phyloP scores from a whole-genome alignment of 805 yeast species.

The Candida dajiaensis region DNA sequence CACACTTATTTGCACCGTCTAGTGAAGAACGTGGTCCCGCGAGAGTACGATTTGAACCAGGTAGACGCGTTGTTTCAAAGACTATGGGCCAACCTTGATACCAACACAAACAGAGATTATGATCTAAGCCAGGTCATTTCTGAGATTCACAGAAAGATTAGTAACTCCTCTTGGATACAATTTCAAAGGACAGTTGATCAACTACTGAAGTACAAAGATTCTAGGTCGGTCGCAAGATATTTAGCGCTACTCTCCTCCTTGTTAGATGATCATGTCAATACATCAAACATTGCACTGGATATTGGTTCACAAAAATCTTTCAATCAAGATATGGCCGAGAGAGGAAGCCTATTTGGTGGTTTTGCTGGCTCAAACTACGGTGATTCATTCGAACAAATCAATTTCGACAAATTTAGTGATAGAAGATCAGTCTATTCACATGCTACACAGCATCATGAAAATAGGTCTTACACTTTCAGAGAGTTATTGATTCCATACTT shows the following conservation, averaged over 20 bases:
- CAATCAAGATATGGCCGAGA: not conserved
- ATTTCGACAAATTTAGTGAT: constrained; percentile 31
- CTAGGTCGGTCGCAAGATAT: constrained; percentile 31
- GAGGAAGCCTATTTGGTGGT: constrained; percentile 1
- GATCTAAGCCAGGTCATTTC: constrained; percentile 1
- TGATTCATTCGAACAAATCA: constrained; percentile 31
- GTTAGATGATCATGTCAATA: not conserved
- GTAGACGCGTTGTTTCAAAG: constrained; percentile 14
- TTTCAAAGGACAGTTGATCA: constrained; percentile 29
- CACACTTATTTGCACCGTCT: constrained; percentile 15
- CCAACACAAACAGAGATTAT: not conserved
- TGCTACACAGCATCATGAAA: constrained; percentile 5
- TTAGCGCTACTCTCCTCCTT: constrained; percentile 13
- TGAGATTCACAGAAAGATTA: constrained; percentile 1
- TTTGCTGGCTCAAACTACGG: constrained; percentile 24
- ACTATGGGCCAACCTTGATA: constrained; percentile 14
- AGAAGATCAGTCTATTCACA: constrained; percentile 31
- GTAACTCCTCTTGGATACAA: constrained; percentile 24
- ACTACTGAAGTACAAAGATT: constrained; percentile 25
- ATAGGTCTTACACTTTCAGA: constrained; percentile 21
- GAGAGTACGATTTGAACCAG: constrained; percentile 7
- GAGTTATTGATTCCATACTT: constrained; percentile 29
- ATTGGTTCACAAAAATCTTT: constrained; percentile 1
- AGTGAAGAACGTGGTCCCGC: constrained; percentile 14
- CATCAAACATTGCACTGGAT: constrained; percentile 2